phyloP scores from a whole-genome alignment of 164 flowering plant species.

The Kingdonia uniflora region DNA sequence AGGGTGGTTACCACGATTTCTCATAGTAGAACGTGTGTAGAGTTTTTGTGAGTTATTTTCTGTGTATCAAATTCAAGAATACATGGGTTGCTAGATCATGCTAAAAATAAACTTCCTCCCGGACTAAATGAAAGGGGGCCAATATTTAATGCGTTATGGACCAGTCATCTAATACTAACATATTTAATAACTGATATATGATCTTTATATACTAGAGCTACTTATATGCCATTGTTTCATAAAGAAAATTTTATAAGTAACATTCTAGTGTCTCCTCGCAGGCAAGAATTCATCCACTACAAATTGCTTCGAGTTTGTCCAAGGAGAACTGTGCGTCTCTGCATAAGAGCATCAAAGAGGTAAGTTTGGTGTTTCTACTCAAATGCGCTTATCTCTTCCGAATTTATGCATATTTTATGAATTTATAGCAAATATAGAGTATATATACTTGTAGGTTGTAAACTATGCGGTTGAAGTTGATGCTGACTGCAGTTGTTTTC shows the following conservation, averaged over 20 bases:
- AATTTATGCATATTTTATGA: constrained; percentile 7
- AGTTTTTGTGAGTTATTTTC: no score
- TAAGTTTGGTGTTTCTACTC: constrained; percentile 15
- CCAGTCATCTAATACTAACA: no score
- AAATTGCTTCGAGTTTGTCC: constrained; percentile 55
- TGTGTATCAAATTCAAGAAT: no score
- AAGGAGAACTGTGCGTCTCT: constrained; percentile 51
- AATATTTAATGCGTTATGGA: no score
- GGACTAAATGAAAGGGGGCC: no score
- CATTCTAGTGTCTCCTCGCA: constrained; percentile 13
- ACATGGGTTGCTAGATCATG: no score
- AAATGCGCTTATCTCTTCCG: constrained; percentile 5
- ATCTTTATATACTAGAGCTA: no score
- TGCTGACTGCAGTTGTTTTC: constrained; percentile 72
- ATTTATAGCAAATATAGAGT: constrained; percentile 27
- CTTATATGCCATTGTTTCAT: not conserved
- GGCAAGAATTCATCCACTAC: constrained; percentile 91
- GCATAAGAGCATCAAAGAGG: constrained; percentile 73
- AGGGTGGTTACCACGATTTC: no score
- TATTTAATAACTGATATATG: no score
- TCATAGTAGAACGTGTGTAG: no score
- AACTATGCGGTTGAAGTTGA: constrained; percentile 79
- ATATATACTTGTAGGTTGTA: constrained; percentile 65
- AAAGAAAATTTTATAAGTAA: not conserved
- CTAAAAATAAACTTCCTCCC: no score